Conservation (phyloP, 2,329 filamentous ascomycete genomes). For the Ophiostoma quercus region DNA sequence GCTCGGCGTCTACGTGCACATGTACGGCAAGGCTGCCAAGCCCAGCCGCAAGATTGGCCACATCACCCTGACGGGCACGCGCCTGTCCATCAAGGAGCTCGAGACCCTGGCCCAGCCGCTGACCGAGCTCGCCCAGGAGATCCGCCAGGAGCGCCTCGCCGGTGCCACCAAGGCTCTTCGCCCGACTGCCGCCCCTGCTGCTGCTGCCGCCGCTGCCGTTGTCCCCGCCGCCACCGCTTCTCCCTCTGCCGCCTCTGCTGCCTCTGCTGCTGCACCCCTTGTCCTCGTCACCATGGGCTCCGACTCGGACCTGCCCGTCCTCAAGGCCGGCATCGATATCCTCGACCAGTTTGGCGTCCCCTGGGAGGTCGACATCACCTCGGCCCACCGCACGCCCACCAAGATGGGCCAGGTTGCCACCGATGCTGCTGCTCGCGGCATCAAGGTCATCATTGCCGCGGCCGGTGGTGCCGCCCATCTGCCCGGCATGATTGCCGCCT, state of each 20-base stretch:
- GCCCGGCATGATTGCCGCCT: conserved; percentile 68
- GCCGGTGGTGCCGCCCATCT: conserved; percentile 69
- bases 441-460: conserved; percentile 70
- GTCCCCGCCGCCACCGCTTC: conserved; percentile 19
- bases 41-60: conserved; percentile 94
- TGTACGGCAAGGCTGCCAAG: conserved; percentile 87
- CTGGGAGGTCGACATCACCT: conserved; percentile 69
- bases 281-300: conserved; percentile 82
- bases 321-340: conserved; percentile 61
- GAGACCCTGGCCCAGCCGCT: conserved; percentile 59
- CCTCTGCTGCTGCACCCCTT: conserved; percentile 43
- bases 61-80: conserved; percentile 70
- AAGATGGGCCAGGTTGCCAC: conserved; percentile 64
- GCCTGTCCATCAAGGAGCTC: conserved; percentile 57
- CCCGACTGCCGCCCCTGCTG: conserved; percentile 28
- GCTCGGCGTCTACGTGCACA: conserved; percentile 61
- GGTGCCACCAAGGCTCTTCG: conserved; percentile 38
- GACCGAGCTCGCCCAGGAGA: conserved; percentile 57
- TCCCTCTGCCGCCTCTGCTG: not conserved
- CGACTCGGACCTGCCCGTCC: conserved; percentile 66
- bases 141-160: conserved; percentile 51
- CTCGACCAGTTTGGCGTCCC: conserved; percentile 66
- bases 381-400: conserved; percentile 68
- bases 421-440: conserved; percentile 57
- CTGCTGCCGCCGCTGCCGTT: conserved; percentile 19